Conservation (phyloP, 208 protist genomes). For the Acanthamoeba castellanii region DNA sequence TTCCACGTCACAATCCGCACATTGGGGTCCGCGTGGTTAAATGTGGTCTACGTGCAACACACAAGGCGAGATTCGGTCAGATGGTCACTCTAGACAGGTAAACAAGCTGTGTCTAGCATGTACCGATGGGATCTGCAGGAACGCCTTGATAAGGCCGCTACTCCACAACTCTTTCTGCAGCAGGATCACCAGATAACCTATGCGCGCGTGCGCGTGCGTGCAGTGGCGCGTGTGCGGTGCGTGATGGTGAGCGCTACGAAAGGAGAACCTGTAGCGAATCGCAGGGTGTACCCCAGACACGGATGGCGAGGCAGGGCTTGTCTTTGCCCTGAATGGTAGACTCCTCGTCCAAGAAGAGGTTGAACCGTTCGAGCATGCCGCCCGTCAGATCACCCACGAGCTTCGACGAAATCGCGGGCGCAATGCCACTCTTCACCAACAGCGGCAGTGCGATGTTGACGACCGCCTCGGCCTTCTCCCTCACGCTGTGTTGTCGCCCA, state of each 20-base stretch:
- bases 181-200: conserved; percentile 12
- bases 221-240: no score
- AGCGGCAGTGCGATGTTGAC: neutral
- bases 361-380: conserved; percentile 11
- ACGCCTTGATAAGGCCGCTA: conserved; percentile 25
- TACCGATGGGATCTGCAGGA: conserved; percentile 53
- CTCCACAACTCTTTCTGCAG: conserved; percentile 32
- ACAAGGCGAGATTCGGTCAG: neutral
- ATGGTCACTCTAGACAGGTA: neutral
- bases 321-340: neutral
- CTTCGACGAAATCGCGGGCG: neutral
- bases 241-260: neutral
- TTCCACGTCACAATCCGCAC: conserved; percentile 15
- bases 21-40: conserved; percentile 17
- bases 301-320: neutral
- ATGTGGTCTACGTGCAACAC: neutral
- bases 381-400: conserved; percentile 18
- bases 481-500: neutral
- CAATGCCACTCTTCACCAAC: neutral
- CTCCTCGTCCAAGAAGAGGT: conserved; percentile 28
- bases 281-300: neutral
- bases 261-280: neutral
- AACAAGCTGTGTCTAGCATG: neutral
- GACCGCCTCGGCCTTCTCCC: conserved; percentile 29
- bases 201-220: neutral